These are phyloP conservation scores for Fonsecaea nubica DNA, from an alignment of 2,329 filamentous ascomycete genomes.

Conservation along the genomic window DNA sequence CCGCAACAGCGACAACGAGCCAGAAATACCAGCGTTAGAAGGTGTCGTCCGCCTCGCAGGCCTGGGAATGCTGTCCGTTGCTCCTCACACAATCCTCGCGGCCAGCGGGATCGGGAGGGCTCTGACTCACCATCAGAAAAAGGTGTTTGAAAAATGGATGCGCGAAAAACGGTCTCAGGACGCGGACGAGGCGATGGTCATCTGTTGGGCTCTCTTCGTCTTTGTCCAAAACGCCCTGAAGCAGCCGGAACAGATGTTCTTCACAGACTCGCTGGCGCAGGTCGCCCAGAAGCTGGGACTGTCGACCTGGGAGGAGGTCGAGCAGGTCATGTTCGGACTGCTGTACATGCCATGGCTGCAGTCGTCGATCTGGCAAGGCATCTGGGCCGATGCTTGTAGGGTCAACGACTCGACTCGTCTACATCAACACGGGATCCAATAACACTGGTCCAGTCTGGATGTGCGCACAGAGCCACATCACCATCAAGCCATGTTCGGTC, in stretches of 20 bases:
- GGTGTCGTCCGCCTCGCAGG: slow-evolving; percentile 31
- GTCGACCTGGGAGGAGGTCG: slow-evolving; percentile 31
- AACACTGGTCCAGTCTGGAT: background rate
- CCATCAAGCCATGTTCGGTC: background rate
- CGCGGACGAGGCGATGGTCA: slow-evolving; percentile 21
- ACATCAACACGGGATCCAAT: background rate
- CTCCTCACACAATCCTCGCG: slow-evolving; percentile 33
- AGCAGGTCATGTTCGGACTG: slow-evolving; percentile 25
- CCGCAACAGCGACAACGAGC: slow-evolving; percentile 21
- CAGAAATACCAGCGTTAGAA: slow-evolving; percentile 32
- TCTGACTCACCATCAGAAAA: slow-evolving; percentile 35
- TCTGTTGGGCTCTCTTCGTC: slow-evolving; percentile 42
- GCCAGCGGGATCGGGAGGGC: slow-evolving; percentile 35
- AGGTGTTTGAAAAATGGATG: slow-evolving; percentile 27
- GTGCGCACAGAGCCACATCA: background rate
- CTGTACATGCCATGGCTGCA: slow-evolving; percentile 34
- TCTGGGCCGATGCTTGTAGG: slow-evolving; percentile 24
- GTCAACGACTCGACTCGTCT: background rate
- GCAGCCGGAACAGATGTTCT: slow-evolving; percentile 31
- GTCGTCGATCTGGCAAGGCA: slow-evolving; percentile 23
- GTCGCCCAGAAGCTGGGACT: slow-evolving; percentile 19
- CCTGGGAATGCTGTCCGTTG: slow-evolving; percentile 29
- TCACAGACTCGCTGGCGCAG: slow-evolving; percentile 19
- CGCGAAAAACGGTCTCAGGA: background rate
- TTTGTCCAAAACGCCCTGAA: slow-evolving; percentile 30